Evolutionary conservation across 2,329 filamentous ascomycete species (phyloP).

Genomic region (Samsoniella hepiali): DNA sequence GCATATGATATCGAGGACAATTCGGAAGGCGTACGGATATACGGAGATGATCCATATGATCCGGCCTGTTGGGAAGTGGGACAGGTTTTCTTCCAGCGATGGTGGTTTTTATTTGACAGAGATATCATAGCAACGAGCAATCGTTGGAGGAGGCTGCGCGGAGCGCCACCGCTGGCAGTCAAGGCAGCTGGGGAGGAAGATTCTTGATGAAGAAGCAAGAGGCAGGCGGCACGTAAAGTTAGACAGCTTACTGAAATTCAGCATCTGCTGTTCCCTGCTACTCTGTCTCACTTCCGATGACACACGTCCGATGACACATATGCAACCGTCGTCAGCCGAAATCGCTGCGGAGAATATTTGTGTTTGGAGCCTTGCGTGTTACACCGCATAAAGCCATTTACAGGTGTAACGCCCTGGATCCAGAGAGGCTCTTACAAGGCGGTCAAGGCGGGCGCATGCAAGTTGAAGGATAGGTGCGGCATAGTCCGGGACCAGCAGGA

Average conservation of each 20-base stretch:
- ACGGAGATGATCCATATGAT: conserved; percentile 48
- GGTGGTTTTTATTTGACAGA: conserved; percentile 59
- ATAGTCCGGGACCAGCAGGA: background rate
- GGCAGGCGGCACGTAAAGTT: background rate
- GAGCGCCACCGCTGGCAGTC: conserved; percentile 33
- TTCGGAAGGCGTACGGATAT: conserved; percentile 50
- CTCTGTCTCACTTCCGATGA: too few species aligned
- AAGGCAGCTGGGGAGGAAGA: background rate
- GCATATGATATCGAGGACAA: conserved; percentile 56
- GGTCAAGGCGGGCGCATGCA: background rate
- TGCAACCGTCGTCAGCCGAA: too few species aligned
- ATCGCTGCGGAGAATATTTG: too few species aligned
- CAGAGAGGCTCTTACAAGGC: background rate
- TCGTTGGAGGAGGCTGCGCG: conserved; percentile 45
- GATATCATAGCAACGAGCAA: conserved; percentile 54
- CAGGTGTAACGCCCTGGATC: background rate
- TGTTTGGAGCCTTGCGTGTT: background rate
- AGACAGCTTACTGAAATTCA: background rate
- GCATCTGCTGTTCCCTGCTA: too few species aligned
- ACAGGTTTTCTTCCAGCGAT: conserved; percentile 54
- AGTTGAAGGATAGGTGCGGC: background rate
- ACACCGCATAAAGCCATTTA: background rate
- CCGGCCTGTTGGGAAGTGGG: conserved; percentile 54
- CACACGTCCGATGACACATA: too few species aligned
- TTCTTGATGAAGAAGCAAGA: background rate